These are phyloP conservation scores for Teunomyces stri DNA, from an alignment of 805 yeast genomes.

Conservation along the genomic window DNA sequence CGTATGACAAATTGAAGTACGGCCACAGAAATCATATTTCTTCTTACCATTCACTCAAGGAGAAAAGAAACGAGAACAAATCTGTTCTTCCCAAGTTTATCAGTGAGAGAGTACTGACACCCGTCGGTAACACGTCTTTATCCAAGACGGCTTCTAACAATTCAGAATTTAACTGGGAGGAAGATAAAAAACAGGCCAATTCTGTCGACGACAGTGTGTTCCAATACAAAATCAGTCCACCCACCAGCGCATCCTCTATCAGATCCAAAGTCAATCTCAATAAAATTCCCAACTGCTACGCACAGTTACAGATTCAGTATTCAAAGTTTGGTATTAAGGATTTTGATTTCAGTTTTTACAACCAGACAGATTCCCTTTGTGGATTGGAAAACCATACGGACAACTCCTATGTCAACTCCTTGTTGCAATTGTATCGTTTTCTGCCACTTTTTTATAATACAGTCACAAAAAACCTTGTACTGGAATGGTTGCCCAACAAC, in stretches of 20 bases:
- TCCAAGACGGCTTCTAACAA: constrained; percentile 10
- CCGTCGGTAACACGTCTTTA: constrained; percentile 8
- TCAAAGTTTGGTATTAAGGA: constrained; percentile 91
- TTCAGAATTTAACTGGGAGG: constrained; percentile 1
- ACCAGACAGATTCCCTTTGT: constrained; percentile 55
- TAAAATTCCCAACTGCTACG: constrained; percentile 68
- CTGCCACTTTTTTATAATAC: constrained; percentile 70
- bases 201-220: constrained; percentile 11
- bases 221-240: constrained; percentile 14
- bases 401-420: constrained; percentile 68
- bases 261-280: constrained; percentile 9
- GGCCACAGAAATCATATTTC: constrained; percentile 53
- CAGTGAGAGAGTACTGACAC: constrained; percentile 42
- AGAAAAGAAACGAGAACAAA: constrained; percentile 11
- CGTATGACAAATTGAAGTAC: constrained; percentile 54
- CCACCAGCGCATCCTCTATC: neutral
- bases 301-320: constrained; percentile 72
- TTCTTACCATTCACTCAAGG: constrained; percentile 40
- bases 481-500: constrained; percentile 43
- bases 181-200: neutral
- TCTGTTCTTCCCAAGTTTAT: constrained; percentile 51
- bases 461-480: constrained; percentile 53
- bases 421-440: constrained; percentile 77
- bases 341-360: constrained; percentile 86
- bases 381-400: constrained; percentile 89